Conservation (phyloP, 345 rosid genomes). For the Brassica incana region DNA sequence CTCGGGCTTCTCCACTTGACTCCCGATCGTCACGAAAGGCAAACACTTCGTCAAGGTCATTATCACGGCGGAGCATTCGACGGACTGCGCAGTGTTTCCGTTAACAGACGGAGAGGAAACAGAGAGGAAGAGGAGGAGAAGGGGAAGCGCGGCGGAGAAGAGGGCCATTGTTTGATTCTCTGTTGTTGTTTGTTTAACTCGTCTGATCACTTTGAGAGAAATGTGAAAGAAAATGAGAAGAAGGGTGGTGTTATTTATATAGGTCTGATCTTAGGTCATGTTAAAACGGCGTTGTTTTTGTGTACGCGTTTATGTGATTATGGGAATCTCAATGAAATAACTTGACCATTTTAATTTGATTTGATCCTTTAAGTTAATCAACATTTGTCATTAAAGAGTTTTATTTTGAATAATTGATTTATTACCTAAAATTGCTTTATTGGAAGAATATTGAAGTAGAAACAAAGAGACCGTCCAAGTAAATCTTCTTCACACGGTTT, state of each 20-base stretch:
- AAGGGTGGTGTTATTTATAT: neutral
- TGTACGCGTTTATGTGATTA: neutral
- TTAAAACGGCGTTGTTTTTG: neutral
- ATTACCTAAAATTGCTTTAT: neutral
- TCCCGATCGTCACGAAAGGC: conserved; percentile 22
- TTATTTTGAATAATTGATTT: neutral
- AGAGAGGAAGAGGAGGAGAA: conserved; percentile 12
- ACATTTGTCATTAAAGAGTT: neutral
- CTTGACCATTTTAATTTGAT: neutral
- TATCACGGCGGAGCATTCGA: neutral
- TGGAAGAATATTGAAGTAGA: conserved; percentile 7
- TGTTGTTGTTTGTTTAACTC: neutral
- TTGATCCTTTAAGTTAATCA: neutral
- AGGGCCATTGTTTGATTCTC: conserved; percentile 18
- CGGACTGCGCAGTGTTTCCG: neutral
- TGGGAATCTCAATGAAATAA: conserved; percentile 7
- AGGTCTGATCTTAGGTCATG: neutral
- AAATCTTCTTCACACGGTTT: conserved; percentile 21
- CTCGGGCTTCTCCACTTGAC: conserved; percentile 7
- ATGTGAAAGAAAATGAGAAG: neutral
- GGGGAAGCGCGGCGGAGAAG: conserved; percentile 3
- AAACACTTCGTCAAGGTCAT: conserved; percentile 9
- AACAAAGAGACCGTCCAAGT: neutral
- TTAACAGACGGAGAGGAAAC: neutral
- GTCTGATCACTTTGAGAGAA: neutral